Evolutionary conservation across 2,329 filamentous ascomycete species (phyloP).

Genomic region (Colletotrichum acutatum): DNA sequence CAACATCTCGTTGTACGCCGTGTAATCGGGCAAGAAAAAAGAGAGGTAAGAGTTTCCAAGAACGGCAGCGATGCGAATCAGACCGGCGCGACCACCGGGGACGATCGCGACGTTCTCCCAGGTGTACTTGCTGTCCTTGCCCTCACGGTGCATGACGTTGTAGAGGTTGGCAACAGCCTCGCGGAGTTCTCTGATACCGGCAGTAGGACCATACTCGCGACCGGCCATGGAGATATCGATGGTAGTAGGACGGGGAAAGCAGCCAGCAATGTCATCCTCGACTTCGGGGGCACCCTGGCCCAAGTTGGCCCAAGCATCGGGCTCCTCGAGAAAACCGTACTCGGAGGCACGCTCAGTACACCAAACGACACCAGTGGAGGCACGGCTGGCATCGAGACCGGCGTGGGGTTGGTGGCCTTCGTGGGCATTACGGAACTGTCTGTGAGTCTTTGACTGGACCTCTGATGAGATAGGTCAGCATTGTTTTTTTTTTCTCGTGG

Average conservation of each 20-base stretch:
- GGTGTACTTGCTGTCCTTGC: slow-evolving; percentile 89
- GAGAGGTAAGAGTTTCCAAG: slow-evolving; percentile 91
- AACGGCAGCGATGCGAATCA: slow-evolving; percentile 95
- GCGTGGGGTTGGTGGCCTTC: slow-evolving; percentile 92
- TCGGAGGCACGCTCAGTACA: slow-evolving; percentile 88
- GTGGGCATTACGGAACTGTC: slow-evolving; percentile 89
- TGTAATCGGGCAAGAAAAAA: slow-evolving; percentile 96
- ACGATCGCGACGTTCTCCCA: slow-evolving; percentile 99
- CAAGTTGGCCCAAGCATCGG: slow-evolving; percentile 88
- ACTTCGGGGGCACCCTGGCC: slow-evolving; percentile 95
- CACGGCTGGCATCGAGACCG: slow-evolving; percentile 86
- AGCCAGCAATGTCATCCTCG: slow-evolving; percentile 90
- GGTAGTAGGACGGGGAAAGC: slow-evolving; percentile 82
- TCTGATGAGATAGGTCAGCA: slow-evolving; percentile 62
- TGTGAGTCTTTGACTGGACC: slow-evolving; percentile 83
- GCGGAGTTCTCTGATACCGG: slow-evolving; percentile 90
- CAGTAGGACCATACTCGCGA: slow-evolving; percentile 92
- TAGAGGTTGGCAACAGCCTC: slow-evolving; percentile 92
- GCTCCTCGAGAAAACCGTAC: slow-evolving; percentile 87
- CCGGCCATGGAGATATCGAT: slow-evolving; percentile 83
- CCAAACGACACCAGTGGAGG: slow-evolving; percentile 95
- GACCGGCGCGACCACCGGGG: slow-evolving; percentile 88
- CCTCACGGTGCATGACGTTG: slow-evolving; percentile 90
- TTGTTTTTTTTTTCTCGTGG: not conserved
- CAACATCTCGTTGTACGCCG: slow-evolving; percentile 98